Conservation (phyloP, 331 rosid genomes). For the Pyracantha coccinea region DNA sequence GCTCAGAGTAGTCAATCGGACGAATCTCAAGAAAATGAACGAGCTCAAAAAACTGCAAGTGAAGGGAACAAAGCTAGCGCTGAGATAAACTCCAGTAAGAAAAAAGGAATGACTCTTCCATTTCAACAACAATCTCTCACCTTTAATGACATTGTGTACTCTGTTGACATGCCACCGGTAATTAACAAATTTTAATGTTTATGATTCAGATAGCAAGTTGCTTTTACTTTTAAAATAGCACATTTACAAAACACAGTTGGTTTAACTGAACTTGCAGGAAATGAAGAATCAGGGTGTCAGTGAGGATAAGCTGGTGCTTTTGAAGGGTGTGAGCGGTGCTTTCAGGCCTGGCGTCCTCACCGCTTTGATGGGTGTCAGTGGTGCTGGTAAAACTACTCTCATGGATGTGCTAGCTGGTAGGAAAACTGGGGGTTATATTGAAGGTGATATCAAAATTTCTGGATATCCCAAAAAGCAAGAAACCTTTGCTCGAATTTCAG, state of each 20-base stretch:
- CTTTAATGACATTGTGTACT: constrained; percentile 43
- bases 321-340: constrained; percentile 68
- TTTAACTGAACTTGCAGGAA: constrained; percentile 34
- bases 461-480: constrained; percentile 77
- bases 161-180: constrained; percentile 82
- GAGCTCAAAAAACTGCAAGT: neutral
- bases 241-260: neutral
- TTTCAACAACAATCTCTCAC: constrained; percentile 41
- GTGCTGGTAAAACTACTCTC: constrained; percentile 84
- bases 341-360: constrained; percentile 91
- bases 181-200: neutral
- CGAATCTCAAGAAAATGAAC: neutral
- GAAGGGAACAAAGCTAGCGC: neutral
- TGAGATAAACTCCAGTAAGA: neutral
- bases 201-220: neutral
- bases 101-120: constrained; percentile 48
- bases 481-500: constrained; percentile 70
- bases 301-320: constrained; percentile 55
- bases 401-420: constrained; percentile 90
- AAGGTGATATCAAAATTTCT: constrained; percentile 55
- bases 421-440: constrained; percentile 77
- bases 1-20: neutral
- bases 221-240: neutral
- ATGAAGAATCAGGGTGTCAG: constrained; percentile 59
- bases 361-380: constrained; percentile 88